Conservation (phyloP, 2,329 filamentous ascomycete species). For the Albifimbria verrucaria region DNA sequence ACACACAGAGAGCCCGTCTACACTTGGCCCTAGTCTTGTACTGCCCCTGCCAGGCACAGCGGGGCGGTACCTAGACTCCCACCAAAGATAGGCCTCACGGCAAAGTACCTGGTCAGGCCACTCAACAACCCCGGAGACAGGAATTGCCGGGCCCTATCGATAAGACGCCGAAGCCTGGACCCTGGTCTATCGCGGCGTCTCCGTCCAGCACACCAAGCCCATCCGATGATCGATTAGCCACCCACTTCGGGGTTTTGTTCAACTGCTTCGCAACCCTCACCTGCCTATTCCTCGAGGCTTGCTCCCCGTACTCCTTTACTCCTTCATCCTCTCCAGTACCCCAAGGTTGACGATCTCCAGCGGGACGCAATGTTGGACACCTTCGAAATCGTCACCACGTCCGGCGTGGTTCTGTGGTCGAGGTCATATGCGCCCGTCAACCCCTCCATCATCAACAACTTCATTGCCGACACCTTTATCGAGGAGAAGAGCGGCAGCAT, state of each 20-base stretch:
- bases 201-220: constrained; percentile 11
- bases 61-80: neutral
- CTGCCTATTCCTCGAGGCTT: constrained; percentile 7
- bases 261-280: constrained; percentile 12
- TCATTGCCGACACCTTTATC: constrained; percentile 96
- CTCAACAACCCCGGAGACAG: neutral
- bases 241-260: constrained; percentile 13
- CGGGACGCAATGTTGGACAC: constrained; percentile 75
- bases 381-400: constrained; percentile 94
- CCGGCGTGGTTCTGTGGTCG: constrained; percentile 96
- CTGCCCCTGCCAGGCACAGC: neutral
- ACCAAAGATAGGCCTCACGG: neutral
- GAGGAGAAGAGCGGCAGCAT: constrained; percentile 76
- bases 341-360: neutral
- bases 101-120: constrained; percentile 13
- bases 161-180: constrained; percentile 8
- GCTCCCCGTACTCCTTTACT: constrained; percentile 5
- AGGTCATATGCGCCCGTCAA: constrained; percentile 78
- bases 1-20: no score
- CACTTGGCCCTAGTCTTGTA: no score
- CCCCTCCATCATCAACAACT: constrained; percentile 82
- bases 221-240: constrained; percentile 16
- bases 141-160: constrained; percentile 10
- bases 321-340: constrained; percentile 6
- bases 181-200: constrained; percentile 12